Conservation (phyloP, 169 alveolate species). For the Plasmodium reichenowi region DNA sequence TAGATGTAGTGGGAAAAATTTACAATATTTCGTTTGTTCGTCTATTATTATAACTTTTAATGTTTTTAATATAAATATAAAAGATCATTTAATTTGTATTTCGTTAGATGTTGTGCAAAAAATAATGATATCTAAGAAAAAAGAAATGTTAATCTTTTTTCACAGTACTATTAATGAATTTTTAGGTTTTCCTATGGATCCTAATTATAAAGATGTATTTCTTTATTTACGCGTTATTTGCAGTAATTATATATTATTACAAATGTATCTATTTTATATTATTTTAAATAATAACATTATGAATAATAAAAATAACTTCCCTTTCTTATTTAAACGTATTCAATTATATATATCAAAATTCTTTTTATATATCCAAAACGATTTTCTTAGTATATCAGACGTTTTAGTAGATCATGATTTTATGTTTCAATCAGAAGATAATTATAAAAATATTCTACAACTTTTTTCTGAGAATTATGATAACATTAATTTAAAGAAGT, state of each 20-base stretch:
- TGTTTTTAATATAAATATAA: conserved; percentile 45
- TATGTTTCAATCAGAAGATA: conserved; percentile 45
- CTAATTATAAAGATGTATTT: conserved; percentile 13
- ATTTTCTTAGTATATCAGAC: conserved; percentile 46
- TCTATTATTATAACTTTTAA: conserved; percentile 60
- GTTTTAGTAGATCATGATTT: conserved; percentile 41
- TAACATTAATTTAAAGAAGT: conserved; percentile 16
- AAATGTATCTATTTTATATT: conserved; percentile 66
- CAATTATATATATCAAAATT: conserved; percentile 50
- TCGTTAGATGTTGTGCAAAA: conserved; percentile 42
- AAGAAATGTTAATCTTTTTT: conserved; percentile 37
- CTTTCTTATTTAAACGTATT: conserved; percentile 3
- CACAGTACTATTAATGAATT: conserved; percentile 50
- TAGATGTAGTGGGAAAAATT: conserved; percentile 44
- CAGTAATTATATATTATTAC: conserved; percentile 63
- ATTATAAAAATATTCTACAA: conserved; percentile 26
- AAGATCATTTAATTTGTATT: conserved; percentile 40
- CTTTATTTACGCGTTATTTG: conserved; percentile 34
- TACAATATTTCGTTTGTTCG: conserved; percentile 49
- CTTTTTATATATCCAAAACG: conserved; percentile 22
- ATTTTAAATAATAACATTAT: conserved; percentile 26
- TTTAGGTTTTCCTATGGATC: conserved; percentile 24
- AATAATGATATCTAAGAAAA: conserved; percentile 32
- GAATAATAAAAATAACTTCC: conserved; percentile 13
- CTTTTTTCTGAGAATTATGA: conserved; percentile 49